Conservation (phyloP, 2,329 filamentous ascomycete genomes). For the Ophiostoma fasciatum region DNA sequence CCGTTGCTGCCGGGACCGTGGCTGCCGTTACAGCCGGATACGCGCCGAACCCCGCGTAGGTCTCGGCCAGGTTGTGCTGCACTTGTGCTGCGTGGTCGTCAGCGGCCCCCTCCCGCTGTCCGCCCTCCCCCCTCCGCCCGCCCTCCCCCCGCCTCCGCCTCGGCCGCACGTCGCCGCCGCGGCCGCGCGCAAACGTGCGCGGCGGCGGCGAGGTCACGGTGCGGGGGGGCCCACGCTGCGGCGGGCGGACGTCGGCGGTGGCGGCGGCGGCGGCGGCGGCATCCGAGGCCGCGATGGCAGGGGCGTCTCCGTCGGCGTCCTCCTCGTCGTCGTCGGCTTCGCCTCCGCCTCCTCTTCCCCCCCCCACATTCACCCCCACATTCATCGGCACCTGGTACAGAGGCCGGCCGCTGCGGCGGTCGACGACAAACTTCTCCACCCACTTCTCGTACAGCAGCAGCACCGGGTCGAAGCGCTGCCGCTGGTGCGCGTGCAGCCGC, state of each 20-base stretch:
- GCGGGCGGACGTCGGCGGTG: neutral
- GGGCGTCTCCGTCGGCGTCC: too few species aligned
- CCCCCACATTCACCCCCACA: neutral
- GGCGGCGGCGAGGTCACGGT: neutral
- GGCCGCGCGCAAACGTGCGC: neutral
- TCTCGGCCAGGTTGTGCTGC: too few species aligned
- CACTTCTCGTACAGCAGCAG: conserved; percentile 12
- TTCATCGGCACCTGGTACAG: conserved; percentile 10
- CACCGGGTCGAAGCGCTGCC: conserved; percentile 6
- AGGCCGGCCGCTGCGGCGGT: conserved; percentile 1
- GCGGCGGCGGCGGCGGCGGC: neutral
- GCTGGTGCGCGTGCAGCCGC: too few species aligned
- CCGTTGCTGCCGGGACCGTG: too few species aligned
- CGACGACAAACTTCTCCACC: conserved; percentile 4
- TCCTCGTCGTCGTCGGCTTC: too few species aligned
- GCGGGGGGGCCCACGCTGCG: conserved; percentile 1
- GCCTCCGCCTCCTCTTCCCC: too few species aligned
- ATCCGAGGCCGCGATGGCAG: too few species aligned
- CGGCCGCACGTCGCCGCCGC: neutral
- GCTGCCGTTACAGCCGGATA: too few species aligned
- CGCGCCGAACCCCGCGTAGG: too few species aligned
- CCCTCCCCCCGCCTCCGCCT: neutral
- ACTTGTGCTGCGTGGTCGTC: too few species aligned
- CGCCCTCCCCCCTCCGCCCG: too few species aligned
- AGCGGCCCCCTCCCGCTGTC: too few species aligned